These are phyloP conservation scores for Castanea crenata DNA, from an alignment of 306 rosid species.

Conservation along the genomic window DNA sequence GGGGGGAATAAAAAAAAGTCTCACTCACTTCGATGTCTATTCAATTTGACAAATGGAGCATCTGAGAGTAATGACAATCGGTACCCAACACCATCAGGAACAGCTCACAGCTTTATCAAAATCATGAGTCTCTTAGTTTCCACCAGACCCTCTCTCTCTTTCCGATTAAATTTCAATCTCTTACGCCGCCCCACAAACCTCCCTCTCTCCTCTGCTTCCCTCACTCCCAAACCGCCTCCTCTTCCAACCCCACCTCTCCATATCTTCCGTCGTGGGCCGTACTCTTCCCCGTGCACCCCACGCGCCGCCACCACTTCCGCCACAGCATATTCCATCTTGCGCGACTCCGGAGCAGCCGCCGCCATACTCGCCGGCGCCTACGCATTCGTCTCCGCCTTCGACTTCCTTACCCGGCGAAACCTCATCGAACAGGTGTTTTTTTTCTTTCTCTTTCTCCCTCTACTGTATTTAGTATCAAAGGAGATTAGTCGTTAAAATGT, in stretches of 20 bases:
- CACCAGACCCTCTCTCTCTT: not conserved
- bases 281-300: not conserved
- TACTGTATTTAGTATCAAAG: too few relatives aligned
- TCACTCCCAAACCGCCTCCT: not conserved
- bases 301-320: slow-evolving; percentile 19
- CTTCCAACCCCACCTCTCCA: slow-evolving; percentile 11
- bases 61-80: too few relatives aligned
- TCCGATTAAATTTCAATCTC: not conserved
- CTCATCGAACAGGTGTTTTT: slow-evolving; percentile 59
- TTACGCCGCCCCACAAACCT: slow-evolving; percentile 5
- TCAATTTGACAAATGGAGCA: too few relatives aligned
- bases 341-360: slow-evolving; percentile 59
- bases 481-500: too few relatives aligned
- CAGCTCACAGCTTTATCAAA: too few relatives aligned
- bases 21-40: too few relatives aligned
- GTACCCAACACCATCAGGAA: too few relatives aligned
- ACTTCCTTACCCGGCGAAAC: slow-evolving; percentile 49
- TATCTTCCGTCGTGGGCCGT: slow-evolving; percentile 34
- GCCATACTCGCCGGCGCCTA: slow-evolving; percentile 65
- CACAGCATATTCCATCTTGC: slow-evolving; percentile 9
- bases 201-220: not conserved
- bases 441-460: not conserved
- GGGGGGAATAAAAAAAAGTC: too few relatives aligned
- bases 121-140: not conserved
- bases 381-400: slow-evolving; percentile 59